A percentile compares a stretch with the other conserved stretches of the same genome.
phyloP scores from a whole-genome alignment of 768 basidiomycete species.

The Cantharellus cinnabarinus region DNA sequence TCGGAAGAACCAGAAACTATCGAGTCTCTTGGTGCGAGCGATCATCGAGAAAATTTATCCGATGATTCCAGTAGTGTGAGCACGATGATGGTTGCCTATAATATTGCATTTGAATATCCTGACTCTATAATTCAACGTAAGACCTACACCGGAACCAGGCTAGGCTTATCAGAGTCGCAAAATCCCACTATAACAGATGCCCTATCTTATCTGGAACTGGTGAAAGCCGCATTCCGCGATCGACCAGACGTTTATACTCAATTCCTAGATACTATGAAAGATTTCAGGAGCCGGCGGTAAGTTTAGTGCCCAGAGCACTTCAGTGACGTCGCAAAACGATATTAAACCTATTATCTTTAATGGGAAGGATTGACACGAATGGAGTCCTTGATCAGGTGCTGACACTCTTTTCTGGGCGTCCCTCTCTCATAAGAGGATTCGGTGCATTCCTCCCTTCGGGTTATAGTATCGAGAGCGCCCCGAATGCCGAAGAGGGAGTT shows the following conservation, averaged over 20 bases:
- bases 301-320: conserved; percentile 14
- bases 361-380: conserved; percentile 26
- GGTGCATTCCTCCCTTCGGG: conserved; percentile 31
- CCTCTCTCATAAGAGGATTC: conserved; percentile 29
- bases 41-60: too few species aligned
- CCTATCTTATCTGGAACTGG: conserved; percentile 21
- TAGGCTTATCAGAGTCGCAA: not conserved
- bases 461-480: conserved; percentile 21
- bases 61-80: too few species aligned
- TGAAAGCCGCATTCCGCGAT: conserved; percentile 21
- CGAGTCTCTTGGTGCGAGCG: too few species aligned
- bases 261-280: conserved; percentile 24
- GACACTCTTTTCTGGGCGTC: conserved; percentile 26
- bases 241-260: conserved; percentile 22
- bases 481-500: not conserved
- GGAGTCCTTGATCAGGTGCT: conserved; percentile 30
- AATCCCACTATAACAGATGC: conserved; percentile 19
- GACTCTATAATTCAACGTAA: too few species aligned
- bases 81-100: too few species aligned
- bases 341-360: conserved; percentile 6
- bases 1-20: too few species aligned
- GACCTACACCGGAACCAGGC: too few species aligned
- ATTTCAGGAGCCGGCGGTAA: conserved; percentile 16
- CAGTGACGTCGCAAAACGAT: not conserved
- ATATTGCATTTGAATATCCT: too few species aligned